Evolutionary conservation across 257 asterid genomes (phyloP), one percentile per base, ranked within the genome.

Genomic region (Solanum chmielewskii): DNA sequence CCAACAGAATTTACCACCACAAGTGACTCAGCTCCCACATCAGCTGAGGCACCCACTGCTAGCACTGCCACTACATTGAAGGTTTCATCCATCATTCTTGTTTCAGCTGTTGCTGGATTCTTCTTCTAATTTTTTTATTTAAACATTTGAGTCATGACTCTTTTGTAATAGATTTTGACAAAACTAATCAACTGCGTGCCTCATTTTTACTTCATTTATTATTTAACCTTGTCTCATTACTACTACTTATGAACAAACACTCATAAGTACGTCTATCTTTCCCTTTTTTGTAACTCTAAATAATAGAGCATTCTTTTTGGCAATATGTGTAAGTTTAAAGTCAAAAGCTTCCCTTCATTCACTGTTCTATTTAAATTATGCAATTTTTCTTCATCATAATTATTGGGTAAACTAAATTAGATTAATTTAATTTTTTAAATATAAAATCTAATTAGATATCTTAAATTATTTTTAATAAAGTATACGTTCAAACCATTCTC

Each of bases 61-160:
- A 85, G 80, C 3, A 92, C 90, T 14, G 91, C 93, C 44, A 9
- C 91, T 52, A 85, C 92, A 83, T 90, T 93, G 90, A 93, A 92
- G 86, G 82, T 88, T 82, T 93, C 94, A 8, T 92, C 92, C 4
- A 85, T 86, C 15, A 71, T 90, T 27, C 93, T 83, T 14, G 89
- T 89, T 29, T 94, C 89, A 13, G 90, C 90, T 6, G 92, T 89
- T 2, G 94, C 86, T 86, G 97, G 94, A 73, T 77, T 91, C 86
- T 93, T 94, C 86, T 82, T 90, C 87, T 37, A 37, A 37, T 37
- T 37, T 37, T 37, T 6, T 37, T 37, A 37, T 37, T 37, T 37
- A 37, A 37, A 6, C 39, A 37, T 37, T 76, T 76, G 83, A 42
- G 33, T 33, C 35, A 33, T 39, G 18, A n/a, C 25, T 76, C 21